These are phyloP conservation scores for Amanita rimosa DNA, from an alignment of 768 basidiomycete genomes.

Conservation along the genomic window DNA sequence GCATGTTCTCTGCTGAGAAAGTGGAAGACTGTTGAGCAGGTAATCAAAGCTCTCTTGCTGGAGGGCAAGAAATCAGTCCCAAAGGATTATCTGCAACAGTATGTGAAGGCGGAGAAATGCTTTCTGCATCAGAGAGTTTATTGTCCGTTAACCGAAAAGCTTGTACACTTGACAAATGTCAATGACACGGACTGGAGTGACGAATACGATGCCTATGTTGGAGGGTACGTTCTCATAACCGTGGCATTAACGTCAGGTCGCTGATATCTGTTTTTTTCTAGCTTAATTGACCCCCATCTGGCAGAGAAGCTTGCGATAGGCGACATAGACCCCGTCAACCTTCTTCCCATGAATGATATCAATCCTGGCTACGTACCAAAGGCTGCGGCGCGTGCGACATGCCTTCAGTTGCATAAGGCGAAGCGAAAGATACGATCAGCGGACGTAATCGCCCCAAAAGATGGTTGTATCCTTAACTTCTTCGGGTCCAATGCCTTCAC, in stretches of 20 bases:
- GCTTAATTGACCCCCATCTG: slow-evolving; percentile 49
- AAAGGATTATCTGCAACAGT: slow-evolving; percentile 59
- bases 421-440: slow-evolving; percentile 38
- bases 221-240: slow-evolving; percentile 43
- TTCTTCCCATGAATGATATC: slow-evolving; percentile 67
- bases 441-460: slow-evolving; percentile 5
- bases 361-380: slow-evolving; percentile 47
- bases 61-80: slow-evolving; percentile 86
- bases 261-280: slow-evolving; percentile 17
- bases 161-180: slow-evolving; percentile 65
- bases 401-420: slow-evolving; percentile 20
- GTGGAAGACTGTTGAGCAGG: slow-evolving; percentile 79
- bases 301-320: slow-evolving; percentile 63
- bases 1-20: slow-evolving; percentile 75
- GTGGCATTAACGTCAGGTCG: neutral
- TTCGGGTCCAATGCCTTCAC: slow-evolving; percentile 37
- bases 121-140: slow-evolving; percentile 92
- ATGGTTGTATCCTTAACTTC: slow-evolving; percentile 42
- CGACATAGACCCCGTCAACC: slow-evolving; percentile 58
- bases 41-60: slow-evolving; percentile 58
- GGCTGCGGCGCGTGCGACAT: slow-evolving; percentile 20
- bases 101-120: slow-evolving; percentile 78
- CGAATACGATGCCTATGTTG: slow-evolving; percentile 61
- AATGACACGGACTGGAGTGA: slow-evolving; percentile 39
- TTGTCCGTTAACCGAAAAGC: slow-evolving; percentile 49